A percentile compares a stretch with the other conserved stretches of the same genome.
Evolutionary conservation across 192 early-diverging fungal species (phyloP).

Genomic region (Gaertneriomyces sp.): DNA sequence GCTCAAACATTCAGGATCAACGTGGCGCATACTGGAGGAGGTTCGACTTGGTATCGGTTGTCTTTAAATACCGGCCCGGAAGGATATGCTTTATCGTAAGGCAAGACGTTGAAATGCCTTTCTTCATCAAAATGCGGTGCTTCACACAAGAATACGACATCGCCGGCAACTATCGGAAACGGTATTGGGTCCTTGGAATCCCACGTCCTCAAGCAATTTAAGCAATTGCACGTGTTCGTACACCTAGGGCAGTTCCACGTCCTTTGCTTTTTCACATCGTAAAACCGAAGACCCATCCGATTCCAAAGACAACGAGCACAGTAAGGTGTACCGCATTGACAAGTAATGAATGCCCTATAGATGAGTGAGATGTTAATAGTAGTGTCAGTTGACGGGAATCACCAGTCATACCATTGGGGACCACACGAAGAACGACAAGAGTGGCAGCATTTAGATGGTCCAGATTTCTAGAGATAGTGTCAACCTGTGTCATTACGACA

Average conservation of each 20-base stretch:
- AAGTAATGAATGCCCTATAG: slow-evolving; percentile 8
- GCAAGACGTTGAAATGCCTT: slow-evolving; percentile 13
- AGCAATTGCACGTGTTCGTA: slow-evolving; percentile 13
- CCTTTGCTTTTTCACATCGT: slow-evolving; percentile 17
- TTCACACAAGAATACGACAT: slow-evolving; percentile 17
- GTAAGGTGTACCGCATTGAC: slow-evolving; percentile 10
- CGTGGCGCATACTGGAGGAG: slow-evolving; percentile 13
- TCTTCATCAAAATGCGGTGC: slow-evolving; percentile 7
- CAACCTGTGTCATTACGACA: neutral
- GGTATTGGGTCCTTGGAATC: slow-evolving; percentile 11
- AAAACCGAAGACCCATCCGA: slow-evolving; percentile 10
- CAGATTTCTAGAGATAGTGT: neutral
- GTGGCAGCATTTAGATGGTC: slow-evolving; percentile 14
- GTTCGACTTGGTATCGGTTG: slow-evolving; percentile 9
- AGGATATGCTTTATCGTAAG: slow-evolving; percentile 12
- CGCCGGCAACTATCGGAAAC: slow-evolving; percentile 12
- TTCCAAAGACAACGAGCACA: slow-evolving; percentile 21
- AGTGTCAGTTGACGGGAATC: no score
- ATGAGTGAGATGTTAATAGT: neutral
- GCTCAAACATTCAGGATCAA: neutral
- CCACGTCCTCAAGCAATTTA: slow-evolving; percentile 12
- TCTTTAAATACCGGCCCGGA: slow-evolving; percentile 15
- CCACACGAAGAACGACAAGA: slow-evolving; percentile 2
- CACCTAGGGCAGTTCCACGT: slow-evolving; percentile 17
- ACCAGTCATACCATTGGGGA: slow-evolving; percentile 3